Evolutionary conservation across 441 rosid species (phyloP), one percentile per base, ranked within the genome.

Genomic region (Hura crepitans): DNA sequence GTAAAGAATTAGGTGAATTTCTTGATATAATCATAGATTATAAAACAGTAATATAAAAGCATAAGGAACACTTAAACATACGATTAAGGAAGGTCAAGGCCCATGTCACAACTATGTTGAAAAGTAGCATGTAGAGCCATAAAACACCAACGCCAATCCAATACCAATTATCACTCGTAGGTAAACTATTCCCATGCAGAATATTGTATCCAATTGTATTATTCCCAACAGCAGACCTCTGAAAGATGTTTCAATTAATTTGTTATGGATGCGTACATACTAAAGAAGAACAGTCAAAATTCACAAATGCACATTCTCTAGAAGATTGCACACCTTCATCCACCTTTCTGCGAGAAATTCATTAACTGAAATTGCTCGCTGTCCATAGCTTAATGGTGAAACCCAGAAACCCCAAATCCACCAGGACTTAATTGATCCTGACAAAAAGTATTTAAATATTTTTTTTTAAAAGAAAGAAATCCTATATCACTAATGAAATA

Each of bases 371-470:
- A 95, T 78, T 53, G 97, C 97, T 51, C 87, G 79, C 69, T 90
- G 96, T 45, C 81, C 96, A 72, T 95, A 95, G 51, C 97, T 82
- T 71, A 95, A 71, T 0, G 99, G 97, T 12, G 97, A 92, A 58
- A 95, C 28, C 99, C 99, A 95, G 74, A 73, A 89, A 17, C 84
- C 99, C 99, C 99, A 95, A 54, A 75, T 12, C 99, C 97, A 95
- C 97, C 97, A 89, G 0, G 94, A 92, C 60, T 87, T 87, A 66
- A 92, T 86, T 70, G 74, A 69, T 33, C 61, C 97, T 92, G 92
- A 72, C 33, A 30, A 57, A 31, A 28, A 23, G 30, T 22, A 65
- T 55, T 0, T 5, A 37, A 37, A 35, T 6, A 35, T 35, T 35
- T 2, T 5, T 5, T 10, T 5, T 37, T 35, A 7, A 42, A 10